Evolutionary conservation across 2,329 filamentous ascomycete genomes (phyloP).

Genomic region (Chrysoporthe austroafricana): DNA sequence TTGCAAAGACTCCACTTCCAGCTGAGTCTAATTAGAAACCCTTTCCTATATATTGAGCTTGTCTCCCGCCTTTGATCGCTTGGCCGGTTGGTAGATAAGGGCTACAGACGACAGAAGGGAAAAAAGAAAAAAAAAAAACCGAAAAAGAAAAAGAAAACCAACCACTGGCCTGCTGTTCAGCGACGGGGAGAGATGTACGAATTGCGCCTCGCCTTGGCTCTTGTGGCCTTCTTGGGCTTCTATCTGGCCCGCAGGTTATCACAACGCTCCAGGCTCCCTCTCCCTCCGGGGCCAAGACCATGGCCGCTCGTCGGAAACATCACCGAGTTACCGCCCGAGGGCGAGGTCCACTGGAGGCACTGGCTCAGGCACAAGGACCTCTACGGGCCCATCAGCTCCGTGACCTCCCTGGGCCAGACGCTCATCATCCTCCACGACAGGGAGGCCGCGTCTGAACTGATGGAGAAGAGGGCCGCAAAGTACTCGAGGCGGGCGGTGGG

Average conservation of each 20-base stretch:
- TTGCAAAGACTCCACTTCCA: too few species aligned
- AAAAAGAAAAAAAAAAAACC: background rate
- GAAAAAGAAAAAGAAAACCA: background rate
- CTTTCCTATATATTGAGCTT: too few species aligned
- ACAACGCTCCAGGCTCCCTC: background rate
- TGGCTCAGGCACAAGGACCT: constrained; percentile 46
- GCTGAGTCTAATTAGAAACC: too few species aligned
- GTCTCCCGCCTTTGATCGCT: too few species aligned
- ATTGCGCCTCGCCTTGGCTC: background rate
- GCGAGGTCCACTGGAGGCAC: constrained; percentile 42
- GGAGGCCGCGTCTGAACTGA: constrained; percentile 7
- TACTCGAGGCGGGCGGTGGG: constrained; percentile 11
- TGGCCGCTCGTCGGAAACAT: constrained; percentile 55
- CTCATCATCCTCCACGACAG: constrained; percentile 46
- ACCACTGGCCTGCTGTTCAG: too few species aligned
- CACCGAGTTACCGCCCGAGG: constrained; percentile 47
- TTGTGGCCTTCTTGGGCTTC: background rate
- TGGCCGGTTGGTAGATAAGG: too few species aligned
- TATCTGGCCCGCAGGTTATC: background rate
- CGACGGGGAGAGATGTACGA: background rate
- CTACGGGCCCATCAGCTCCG: constrained; percentile 44
- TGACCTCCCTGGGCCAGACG: constrained; percentile 45
- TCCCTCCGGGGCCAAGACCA: constrained; percentile 54
- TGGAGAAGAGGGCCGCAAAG: constrained; percentile 15
- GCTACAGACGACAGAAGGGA: background rate